phyloP scores from a whole-genome alignment of 768 basidiomycete genomes.

The Chalciporus pseudorubinellus region DNA sequence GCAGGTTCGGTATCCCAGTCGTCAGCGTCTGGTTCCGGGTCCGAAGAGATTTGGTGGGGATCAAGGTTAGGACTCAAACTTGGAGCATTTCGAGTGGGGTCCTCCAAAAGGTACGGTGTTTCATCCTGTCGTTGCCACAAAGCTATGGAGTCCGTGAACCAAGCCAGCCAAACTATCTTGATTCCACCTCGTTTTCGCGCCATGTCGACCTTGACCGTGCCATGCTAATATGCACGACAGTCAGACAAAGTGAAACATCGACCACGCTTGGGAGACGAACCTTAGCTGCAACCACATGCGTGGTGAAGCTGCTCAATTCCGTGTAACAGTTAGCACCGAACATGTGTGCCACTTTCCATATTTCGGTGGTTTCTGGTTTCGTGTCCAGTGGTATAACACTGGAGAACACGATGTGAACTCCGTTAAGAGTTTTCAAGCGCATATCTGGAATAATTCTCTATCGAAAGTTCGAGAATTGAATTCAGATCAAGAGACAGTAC shows the following conservation, averaged over 20 bases:
- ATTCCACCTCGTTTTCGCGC: conserved; percentile 75
- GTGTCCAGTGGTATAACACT: conserved; percentile 92
- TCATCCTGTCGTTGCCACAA: conserved; percentile 86
- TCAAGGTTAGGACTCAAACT: conserved; percentile 46
- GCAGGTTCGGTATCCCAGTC: conserved; percentile 57
- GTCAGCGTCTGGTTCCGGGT: conserved; percentile 64
- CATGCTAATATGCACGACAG: conserved; percentile 48
- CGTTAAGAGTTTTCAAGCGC: conserved; percentile 72
- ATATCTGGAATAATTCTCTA: conserved; percentile 85
- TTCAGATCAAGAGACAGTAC: background rate
- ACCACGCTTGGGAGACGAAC: conserved; percentile 36
- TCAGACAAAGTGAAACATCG: conserved; percentile 6
- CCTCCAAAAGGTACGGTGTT: conserved; percentile 69
- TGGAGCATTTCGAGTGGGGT: conserved; percentile 42
- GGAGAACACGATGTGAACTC: conserved; percentile 85
- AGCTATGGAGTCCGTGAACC: conserved; percentile 90
- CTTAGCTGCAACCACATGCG: conserved; percentile 92
- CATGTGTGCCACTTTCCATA: conserved; percentile 82
- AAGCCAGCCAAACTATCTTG: conserved; percentile 82
- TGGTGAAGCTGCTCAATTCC: conserved; percentile 63
- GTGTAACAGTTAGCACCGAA: conserved; percentile 85
- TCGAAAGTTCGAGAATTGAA: conserved; percentile 1
- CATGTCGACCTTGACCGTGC: conserved; percentile 87
- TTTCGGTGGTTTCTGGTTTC: conserved; percentile 72
- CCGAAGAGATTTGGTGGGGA: conserved; percentile 56